Base-by-base conservation (phyloP, 768 basidiomycete species). In the Hortiboletus flavorubellus region DNA sequence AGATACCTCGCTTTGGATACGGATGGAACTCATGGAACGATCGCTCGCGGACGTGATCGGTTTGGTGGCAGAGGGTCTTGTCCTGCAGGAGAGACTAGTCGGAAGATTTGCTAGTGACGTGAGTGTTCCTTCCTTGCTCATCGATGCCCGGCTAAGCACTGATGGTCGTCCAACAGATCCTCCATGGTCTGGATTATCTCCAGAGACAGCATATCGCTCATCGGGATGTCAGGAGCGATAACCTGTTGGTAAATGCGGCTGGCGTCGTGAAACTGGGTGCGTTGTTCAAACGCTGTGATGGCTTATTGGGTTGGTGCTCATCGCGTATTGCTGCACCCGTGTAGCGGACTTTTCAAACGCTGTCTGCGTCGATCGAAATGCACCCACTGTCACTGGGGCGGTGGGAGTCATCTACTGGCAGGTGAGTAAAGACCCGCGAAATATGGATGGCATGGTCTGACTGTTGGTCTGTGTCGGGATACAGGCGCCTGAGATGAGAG, bases 21-120 rank as follows among this genome's bases (percentile, higher is more conserved):
- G 86, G 58, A 93, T 93, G 91, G 90, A 92, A 68, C 80, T 93
- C 33, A 91, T 93, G 91, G 89, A 91, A 63, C 78, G 90, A 58
- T 91, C 89, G 66, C 73, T 93, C 60, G 91, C 91, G 62, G 91
- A 93, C 67, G 79, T 93, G 44, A 76, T 93, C 15, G 81, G 76
- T 15, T 69, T 91, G 18, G 81, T 81, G 8, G 79, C 74, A 12
- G 76, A 82, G 56, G 89, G 88, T 0, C 68, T 91, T 37, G 75
- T 79, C 61, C 56, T 93, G 46, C 78, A 81, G 54, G 91, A 93
- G 70, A 74, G 81, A 60, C 77, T 82, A 46, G 80, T 93, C 41
- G 88, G 85, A 16, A 75, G 87, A 64, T 90, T 93, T 70, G 78
- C 89, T 3, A 80, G 78, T 55, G 91, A 93, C 73, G 89, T 91